phyloP scores from a whole-genome alignment of 2,329 filamentous ascomycete genomes.

The Diatrype stigma region DNA sequence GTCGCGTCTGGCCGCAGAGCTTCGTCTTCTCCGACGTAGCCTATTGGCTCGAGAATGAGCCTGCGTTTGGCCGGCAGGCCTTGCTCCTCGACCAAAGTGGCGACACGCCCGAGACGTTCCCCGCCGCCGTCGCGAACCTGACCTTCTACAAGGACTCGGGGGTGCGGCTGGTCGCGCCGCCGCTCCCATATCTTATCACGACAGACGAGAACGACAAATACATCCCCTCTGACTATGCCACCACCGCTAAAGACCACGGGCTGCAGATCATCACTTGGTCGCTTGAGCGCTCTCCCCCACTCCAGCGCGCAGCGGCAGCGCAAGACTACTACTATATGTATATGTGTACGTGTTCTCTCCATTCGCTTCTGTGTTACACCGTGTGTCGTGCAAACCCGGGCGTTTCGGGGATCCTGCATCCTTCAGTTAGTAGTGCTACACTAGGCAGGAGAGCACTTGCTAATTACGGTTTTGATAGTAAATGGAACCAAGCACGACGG shows the following conservation, averaged over 20 bases:
- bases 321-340: constrained; percentile 53
- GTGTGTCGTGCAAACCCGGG: too few species aligned
- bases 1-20: constrained; percentile 59
- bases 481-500: constrained; percentile 58
- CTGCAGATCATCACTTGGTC: constrained; percentile 66
- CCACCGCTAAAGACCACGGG: constrained; percentile 54
- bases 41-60: constrained; percentile 63
- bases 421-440: too few species aligned
- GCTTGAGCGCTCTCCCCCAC: constrained; percentile 60
- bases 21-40: constrained; percentile 61
- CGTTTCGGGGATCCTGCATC: too few species aligned
- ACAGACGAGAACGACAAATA: constrained; percentile 48
- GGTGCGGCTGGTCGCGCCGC: constrained; percentile 59
- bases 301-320: constrained; percentile 44
- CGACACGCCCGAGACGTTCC: constrained; percentile 47
- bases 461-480: constrained; percentile 8
- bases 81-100: constrained; percentile 62
- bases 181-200: constrained; percentile 58
- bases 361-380: too few species aligned
- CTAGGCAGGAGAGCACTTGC: too few species aligned
- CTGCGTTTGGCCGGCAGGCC: constrained; percentile 57
- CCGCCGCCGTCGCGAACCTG: constrained; percentile 52
- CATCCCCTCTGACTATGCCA: constrained; percentile 60
- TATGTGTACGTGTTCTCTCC: constrained; percentile 27
- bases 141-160: constrained; percentile 52